phyloP scores from a whole-genome alignment of 2,329 filamentous ascomycete species.

The Aspergillus ustus region DNA sequence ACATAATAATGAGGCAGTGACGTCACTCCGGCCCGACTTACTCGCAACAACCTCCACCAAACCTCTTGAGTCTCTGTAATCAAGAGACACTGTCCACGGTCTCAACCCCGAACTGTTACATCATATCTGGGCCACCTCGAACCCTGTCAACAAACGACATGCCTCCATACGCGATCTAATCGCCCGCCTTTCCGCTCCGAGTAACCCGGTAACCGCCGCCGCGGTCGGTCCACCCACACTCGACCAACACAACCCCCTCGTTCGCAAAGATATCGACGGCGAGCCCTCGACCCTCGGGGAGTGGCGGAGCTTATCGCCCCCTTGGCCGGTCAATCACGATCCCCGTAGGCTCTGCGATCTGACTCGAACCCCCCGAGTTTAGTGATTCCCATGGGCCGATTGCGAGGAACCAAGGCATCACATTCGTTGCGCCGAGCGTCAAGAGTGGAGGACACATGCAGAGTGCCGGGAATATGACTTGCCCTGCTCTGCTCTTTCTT shows the following conservation, averaged over 20 bases:
- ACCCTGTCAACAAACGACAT: not conserved
- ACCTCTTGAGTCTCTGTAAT: too few species aligned
- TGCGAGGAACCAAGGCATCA: conserved; percentile 2
- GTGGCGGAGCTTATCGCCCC: not conserved
- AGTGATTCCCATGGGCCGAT: not conserved
- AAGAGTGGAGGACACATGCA: not conserved
- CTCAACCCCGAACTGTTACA: conserved; percentile 1
- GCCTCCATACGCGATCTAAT: not conserved
- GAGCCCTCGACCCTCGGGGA: not conserved
- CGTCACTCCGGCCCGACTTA: not conserved
- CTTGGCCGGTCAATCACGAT: conserved; percentile 7
- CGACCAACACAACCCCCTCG: not conserved
- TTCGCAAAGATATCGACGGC: not conserved
- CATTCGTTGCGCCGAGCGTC: conserved; percentile 1
- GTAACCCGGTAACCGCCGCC: not conserved
- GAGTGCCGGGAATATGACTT: not conserved
- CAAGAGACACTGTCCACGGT: not conserved
- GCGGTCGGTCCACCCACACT: not conserved
- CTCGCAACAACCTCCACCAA: too few species aligned
- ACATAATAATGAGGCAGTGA: not conserved
- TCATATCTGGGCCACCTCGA: conserved; percentile 1
- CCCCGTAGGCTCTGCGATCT: not conserved
- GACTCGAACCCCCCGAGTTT: not conserved
- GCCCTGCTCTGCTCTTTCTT: not conserved
- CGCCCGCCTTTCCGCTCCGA: not conserved